Evolutionary conservation across 129 eudicot genomes (phyloP).

Genomic region (Chrysanthemum makinoi): DNA sequence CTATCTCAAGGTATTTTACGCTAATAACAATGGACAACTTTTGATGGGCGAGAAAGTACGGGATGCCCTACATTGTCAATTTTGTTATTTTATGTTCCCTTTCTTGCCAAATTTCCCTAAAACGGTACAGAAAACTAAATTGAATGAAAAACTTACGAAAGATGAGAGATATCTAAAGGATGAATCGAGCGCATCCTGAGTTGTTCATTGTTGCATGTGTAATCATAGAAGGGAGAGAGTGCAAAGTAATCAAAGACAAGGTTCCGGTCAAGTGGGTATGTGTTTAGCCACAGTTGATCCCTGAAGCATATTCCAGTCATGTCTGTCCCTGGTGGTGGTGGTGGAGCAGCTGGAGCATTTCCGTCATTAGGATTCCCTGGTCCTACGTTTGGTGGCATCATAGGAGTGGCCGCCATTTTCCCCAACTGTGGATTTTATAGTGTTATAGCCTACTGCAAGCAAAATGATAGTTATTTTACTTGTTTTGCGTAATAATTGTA

Average conservation of each 20-base stretch:
- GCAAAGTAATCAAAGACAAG: constrained; percentile 91
- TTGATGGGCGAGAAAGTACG: too few species aligned
- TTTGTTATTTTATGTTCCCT: too few species aligned
- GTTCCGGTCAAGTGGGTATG: constrained; percentile 82
- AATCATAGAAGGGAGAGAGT: constrained; percentile 86
- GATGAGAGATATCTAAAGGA: constrained; percentile 80
- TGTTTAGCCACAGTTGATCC: constrained; percentile 81
- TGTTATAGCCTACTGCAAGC: constrained; percentile 3
- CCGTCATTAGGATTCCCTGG: constrained; percentile 47
- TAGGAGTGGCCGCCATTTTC: constrained; percentile 69
- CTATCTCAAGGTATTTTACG: too few species aligned
- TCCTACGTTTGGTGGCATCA: constrained; percentile 48
- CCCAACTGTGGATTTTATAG: background rate
- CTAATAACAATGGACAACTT: too few species aligned
- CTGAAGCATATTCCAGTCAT: constrained; percentile 92
- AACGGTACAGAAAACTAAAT: background rate
- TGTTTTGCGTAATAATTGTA: background rate
- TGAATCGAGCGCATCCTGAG: constrained; percentile 76
- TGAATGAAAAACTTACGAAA: constrained; percentile 47
- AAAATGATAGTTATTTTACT: background rate
- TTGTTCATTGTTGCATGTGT: constrained; percentile 79
- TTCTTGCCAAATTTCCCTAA: background rate
- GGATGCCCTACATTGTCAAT: too few species aligned
- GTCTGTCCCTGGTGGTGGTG: constrained; percentile 80
- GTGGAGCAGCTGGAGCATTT: constrained; percentile 41